Evolutionary conservation across 495 filamentous ascomycete genomes (phyloP), one percentile per base, ranked within the genome.

Genomic region (Rhypophila decipiens): DNA sequence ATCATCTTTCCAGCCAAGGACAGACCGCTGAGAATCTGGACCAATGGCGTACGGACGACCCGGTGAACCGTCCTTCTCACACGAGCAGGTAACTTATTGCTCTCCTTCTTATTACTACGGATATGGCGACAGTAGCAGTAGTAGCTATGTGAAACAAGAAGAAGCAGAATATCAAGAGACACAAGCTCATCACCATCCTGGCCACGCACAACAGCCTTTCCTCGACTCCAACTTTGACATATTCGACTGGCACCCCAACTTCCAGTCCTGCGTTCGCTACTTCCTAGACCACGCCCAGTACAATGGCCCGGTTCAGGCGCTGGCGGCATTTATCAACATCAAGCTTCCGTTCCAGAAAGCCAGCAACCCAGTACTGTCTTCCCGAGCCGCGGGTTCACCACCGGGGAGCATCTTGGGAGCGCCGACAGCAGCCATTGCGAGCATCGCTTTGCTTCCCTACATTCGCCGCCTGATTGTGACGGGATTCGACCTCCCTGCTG

Each of bases 231-330:
- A 67, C 36, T 88, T 89, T 63, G 91, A 96, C 65, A 84, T 96
- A 48, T 81, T 96, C 62, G 85, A 88, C 48, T 98, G 93, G 93
- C 86, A 95, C 59, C 88, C 90, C 13, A 80, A 84, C 41, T 96
- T 95, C 66, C 87, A 91, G 63, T 88, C 80, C 53, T 98, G 93
- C 66, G 86, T 91, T 50, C 79, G 80, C 33, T 96, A 94, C 72
- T 98, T 98, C 68, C 72, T 96, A 55, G 88, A 96, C 59, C 82
- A 90, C 63, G 88, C 90, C 4, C 93, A 97, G 60, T 87, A 94
- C 67, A 84, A 79, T 49, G 78, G 73, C 31, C 77, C 82, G 33
- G 86, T 94, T 17, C 90, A 96, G 68, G 88, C 89, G 18, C 75
- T 97, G 41, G 88, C 90, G 13, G 87, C 90, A 18, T 93, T 91